phyloP scores from a whole-genome alignment of 352 stramenopile genomes.

The Globisporangium ultimum region DNA sequence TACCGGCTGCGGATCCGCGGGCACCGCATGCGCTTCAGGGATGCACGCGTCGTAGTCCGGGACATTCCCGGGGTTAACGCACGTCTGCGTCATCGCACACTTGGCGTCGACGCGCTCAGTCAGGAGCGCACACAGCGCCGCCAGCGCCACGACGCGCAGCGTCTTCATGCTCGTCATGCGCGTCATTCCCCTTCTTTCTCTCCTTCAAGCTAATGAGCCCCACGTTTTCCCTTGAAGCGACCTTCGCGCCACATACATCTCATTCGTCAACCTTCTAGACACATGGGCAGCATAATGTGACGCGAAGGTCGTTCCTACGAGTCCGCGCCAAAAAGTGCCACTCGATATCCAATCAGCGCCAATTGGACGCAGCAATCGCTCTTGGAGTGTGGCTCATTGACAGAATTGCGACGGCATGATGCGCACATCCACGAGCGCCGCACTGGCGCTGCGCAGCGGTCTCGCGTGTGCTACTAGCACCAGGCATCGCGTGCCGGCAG shows the following conservation, averaged over 20 bases:
- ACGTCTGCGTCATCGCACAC: constrained; percentile 81
- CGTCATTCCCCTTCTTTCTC: background rate
- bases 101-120: constrained; percentile 15
- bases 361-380: background rate
- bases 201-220: constrained; percentile 4
- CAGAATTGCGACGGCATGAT: no score
- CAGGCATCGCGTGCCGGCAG: background rate
- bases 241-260: background rate
- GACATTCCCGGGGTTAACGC: constrained; percentile 65
- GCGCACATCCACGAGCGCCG: no score
- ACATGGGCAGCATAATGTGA: background rate
- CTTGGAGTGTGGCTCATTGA: no score
- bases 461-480: no score
- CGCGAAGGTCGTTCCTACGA: background rate
- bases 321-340: background rate
- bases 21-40: constrained; percentile 48
- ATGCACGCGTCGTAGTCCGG: constrained; percentile 75
- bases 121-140: background rate
- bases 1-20: constrained; percentile 34
- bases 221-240: background rate
- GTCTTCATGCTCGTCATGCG: background rate
- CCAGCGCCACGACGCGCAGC: background rate
- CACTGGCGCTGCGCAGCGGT: no score
- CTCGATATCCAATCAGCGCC: background rate
- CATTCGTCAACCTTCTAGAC: background rate